Evolutionary conservation across 495 filamentous ascomycete species (phyloP).

Genomic region (Aspergillus cavernicola): DNA sequence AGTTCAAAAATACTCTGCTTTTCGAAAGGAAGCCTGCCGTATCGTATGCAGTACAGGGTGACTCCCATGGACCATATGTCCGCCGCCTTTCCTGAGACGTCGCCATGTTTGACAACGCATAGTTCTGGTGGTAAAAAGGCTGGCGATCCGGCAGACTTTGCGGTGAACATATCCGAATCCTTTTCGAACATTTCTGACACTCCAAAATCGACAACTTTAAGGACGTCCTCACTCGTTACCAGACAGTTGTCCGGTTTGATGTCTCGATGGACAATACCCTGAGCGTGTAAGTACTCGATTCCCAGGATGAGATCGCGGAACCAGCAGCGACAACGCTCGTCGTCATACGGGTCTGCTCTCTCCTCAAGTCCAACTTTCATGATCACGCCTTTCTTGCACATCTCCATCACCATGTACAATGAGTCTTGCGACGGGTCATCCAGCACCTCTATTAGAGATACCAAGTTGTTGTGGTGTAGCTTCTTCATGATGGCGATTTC

Average conservation of each 20-base stretch:
- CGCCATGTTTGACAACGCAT: slow-evolving; percentile 83
- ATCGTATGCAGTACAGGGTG: slow-evolving; percentile 87
- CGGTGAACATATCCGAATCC: slow-evolving; percentile 80
- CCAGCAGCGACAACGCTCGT: slow-evolving; percentile 82
- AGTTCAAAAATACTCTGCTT: slow-evolving; percentile 74
- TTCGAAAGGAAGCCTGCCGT: slow-evolving; percentile 83
- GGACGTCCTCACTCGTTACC: slow-evolving; percentile 80
- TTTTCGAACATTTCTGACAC: slow-evolving; percentile 99
- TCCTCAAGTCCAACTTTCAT: slow-evolving; percentile 96
- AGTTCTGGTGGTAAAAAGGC: slow-evolving; percentile 94
- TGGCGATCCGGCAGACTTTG: slow-evolving; percentile 91
- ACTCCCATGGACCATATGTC: slow-evolving; percentile 99
- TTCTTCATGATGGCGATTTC: slow-evolving; percentile 99
- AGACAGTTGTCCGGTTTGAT: slow-evolving; percentile 98
- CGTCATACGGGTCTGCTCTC: slow-evolving; percentile 73
- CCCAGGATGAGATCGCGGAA: slow-evolving; percentile 94
- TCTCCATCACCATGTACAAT: slow-evolving; percentile 96
- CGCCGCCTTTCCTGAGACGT: slow-evolving; percentile 82
- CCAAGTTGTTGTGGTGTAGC: slow-evolving; percentile 86
- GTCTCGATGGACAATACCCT: slow-evolving; percentile 93
- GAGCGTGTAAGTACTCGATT: slow-evolving; percentile 93
- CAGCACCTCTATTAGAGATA: slow-evolving; percentile 87
- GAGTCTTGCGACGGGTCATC: slow-evolving; percentile 96
- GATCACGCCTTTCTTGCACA: slow-evolving; percentile 96
- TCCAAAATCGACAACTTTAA: slow-evolving; percentile 97